These are phyloP conservation scores for Lachnellula willkommii DNA, from an alignment of 2,329 filamentous ascomycete species.

Conservation along the genomic window DNA sequence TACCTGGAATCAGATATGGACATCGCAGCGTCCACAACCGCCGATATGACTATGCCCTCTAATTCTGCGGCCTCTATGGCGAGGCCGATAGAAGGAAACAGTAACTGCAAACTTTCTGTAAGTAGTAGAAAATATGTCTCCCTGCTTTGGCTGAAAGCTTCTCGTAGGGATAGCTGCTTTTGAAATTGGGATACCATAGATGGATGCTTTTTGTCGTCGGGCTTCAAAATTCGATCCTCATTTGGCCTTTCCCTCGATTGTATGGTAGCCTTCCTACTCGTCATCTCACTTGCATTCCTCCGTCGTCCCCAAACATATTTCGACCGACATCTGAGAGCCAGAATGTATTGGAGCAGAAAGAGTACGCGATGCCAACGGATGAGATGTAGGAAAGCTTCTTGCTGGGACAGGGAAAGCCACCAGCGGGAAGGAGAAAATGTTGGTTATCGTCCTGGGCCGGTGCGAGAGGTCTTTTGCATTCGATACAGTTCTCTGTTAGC, in stretches of 20 bases:
- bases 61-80: constrained; percentile 7
- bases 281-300: constrained; percentile 19
- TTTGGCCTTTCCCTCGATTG: constrained; percentile 21
- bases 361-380: constrained; percentile 6
- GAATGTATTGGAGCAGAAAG: not conserved
- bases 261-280: constrained; percentile 19
- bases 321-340: constrained; percentile 15
- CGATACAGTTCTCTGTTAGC: constrained; percentile 18
- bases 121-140: not conserved
- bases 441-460: constrained; percentile 6
- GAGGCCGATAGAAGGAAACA: constrained; percentile 13
- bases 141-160: not conserved
- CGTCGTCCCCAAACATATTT: constrained; percentile 18
- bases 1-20: not conserved
- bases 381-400: constrained; percentile 20
- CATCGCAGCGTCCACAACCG: not conserved
- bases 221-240: constrained; percentile 17
- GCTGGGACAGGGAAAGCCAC: not conserved
- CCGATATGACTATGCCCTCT: not conserved
- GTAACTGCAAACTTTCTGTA: constrained; percentile 21
- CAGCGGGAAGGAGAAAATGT: not conserved
- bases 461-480: constrained; percentile 15
- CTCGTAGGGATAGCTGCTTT: no score
- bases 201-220: constrained; percentile 19
- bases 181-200: constrained; percentile 24